Conservation (phyloP, 1,139 yeast genomes). For the Schwanniomyces etchellsii region DNA sequence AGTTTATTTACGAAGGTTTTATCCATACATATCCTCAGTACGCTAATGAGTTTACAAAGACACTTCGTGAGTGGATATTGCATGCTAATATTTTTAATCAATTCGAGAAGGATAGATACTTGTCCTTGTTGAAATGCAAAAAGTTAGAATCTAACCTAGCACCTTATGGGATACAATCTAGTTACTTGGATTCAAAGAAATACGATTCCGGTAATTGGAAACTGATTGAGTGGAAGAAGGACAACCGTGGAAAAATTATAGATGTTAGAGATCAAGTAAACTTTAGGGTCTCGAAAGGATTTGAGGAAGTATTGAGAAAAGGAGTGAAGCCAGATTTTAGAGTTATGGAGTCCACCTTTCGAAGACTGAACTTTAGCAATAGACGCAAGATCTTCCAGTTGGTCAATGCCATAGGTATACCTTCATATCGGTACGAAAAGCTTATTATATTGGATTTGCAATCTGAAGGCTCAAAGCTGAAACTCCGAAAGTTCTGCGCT, state of each 20-base stretch:
- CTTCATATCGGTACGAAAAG: conserved; percentile 9
- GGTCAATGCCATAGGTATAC: conserved; percentile 15
- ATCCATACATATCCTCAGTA: conserved; percentile 30
- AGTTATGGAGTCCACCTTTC: conserved; percentile 27
- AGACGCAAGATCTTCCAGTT: conserved; percentile 16
- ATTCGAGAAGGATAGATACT: conserved; percentile 7
- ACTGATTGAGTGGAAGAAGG: conserved; percentile 11
- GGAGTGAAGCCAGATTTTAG: conserved; percentile 34
- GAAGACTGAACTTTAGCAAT: conserved; percentile 17
- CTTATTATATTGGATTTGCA: conserved; percentile 13
- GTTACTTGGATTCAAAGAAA: conserved; percentile 10
- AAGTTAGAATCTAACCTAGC: conserved; percentile 24
- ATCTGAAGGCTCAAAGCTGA: conserved; percentile 7
- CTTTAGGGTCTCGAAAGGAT: conserved; percentile 31
- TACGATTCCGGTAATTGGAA: conserved; percentile 18
- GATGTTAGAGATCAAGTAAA: conserved; percentile 21
- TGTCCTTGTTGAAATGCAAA: conserved; percentile 13
- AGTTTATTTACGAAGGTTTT: conserved; percentile 23
- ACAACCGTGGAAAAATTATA: conserved; percentile 10
- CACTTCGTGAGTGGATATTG: conserved; percentile 21
- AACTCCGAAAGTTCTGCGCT: conserved; percentile 2
- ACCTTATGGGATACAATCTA: conserved; percentile 22
- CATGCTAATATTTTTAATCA: conserved; percentile 4
- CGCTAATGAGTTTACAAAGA: conserved; percentile 18
- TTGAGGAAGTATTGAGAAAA: conserved; percentile 23